Evolutionary conservation across 2,329 filamentous ascomycete species (phyloP).

Genomic region (Xylariaceae sp.): DNA sequence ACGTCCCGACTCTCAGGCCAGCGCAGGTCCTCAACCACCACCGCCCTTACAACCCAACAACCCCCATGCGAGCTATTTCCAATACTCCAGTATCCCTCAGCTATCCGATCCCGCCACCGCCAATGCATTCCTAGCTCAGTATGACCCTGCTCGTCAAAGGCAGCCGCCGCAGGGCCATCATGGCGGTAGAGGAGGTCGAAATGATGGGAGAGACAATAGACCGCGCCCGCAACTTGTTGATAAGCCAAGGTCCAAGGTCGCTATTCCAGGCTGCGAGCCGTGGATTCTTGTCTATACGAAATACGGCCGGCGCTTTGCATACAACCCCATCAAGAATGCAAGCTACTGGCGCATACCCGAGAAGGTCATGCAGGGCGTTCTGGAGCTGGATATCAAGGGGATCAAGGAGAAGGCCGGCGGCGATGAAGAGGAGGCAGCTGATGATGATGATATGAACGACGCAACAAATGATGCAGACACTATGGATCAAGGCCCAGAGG

Average conservation of each 20-base stretch:
- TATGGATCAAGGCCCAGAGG: too few relatives aligned
- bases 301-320: constrained; percentile 81
- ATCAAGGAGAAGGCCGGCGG: constrained; percentile 54
- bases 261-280: constrained; percentile 76
- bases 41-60: constrained; percentile 18
- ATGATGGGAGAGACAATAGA: constrained; percentile 54
- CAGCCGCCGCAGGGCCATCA: constrained; percentile 39
- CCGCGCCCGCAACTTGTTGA: constrained; percentile 69
- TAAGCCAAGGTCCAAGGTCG: constrained; percentile 72
- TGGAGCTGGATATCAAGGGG: constrained; percentile 67
- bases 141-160: constrained; percentile 39
- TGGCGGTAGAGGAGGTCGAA: constrained; percentile 45
- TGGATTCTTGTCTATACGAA: constrained; percentile 95
- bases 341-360: constrained; percentile 95
- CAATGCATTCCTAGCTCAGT: constrained; percentile 58
- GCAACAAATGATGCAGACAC: constrained; percentile 25
- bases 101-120: constrained; percentile 54
- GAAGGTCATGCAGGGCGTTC: constrained; percentile 74
- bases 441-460: constrained; percentile 15
- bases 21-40: constrained; percentile 11
- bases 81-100: constrained; percentile 39
- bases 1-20: constrained; percentile 51
- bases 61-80: constrained; percentile 37
- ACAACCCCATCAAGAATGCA: constrained; percentile 79
- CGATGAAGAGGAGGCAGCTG: constrained; percentile 2